These are phyloP conservation scores for Alternaria solani DNA, from an alignment of 2,329 filamentous ascomycete genomes.

Conservation along the genomic window DNA sequence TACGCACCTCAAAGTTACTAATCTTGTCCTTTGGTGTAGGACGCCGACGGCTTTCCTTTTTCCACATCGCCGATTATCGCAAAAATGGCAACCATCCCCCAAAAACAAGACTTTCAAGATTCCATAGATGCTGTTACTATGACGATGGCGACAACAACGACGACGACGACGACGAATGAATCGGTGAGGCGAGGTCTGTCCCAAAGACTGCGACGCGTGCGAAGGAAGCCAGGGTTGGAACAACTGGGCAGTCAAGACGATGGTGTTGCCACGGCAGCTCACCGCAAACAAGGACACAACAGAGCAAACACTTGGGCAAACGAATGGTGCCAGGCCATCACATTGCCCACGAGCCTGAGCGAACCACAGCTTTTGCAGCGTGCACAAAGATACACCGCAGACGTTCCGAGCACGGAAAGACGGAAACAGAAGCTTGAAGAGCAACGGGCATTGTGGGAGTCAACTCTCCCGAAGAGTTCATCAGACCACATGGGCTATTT, in stretches of 20 bases:
- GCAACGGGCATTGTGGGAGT: slow-evolving; percentile 31
- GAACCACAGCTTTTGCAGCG: slow-evolving; percentile 16
- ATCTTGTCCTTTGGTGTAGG: slow-evolving; percentile 36
- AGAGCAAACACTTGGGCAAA: slow-evolving; percentile 18
- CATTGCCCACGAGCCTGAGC: slow-evolving; percentile 2
- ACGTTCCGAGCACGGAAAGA: slow-evolving; percentile 5
- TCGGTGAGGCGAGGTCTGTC: slow-evolving; percentile 23
- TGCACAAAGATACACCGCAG: slow-evolving; percentile 10
- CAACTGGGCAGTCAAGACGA: slow-evolving; percentile 22
- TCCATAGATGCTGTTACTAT: slow-evolving; percentile 17
- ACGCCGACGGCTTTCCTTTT: slow-evolving; percentile 22
- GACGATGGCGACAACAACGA: not conserved
- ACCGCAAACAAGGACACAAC: slow-evolving; percentile 9
- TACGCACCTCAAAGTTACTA: slow-evolving; percentile 62
- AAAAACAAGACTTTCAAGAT: slow-evolving; percentile 18
- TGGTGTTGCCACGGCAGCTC: slow-evolving; percentile 6
- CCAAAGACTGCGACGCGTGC: slow-evolving; percentile 25
- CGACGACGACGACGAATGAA: slow-evolving; percentile 13
- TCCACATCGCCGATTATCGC: slow-evolving; percentile 25
- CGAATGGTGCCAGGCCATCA: slow-evolving; percentile 12
- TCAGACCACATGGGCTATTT: slow-evolving; percentile 17
- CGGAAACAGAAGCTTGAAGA: slow-evolving; percentile 14
- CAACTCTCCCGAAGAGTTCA: slow-evolving; percentile 25
- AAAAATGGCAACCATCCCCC: slow-evolving; percentile 7
- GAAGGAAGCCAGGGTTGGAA: slow-evolving; percentile 25